phyloP scores from a whole-genome alignment of 192 early-diverging fungal species.

The Coemansia sp. region DNA sequence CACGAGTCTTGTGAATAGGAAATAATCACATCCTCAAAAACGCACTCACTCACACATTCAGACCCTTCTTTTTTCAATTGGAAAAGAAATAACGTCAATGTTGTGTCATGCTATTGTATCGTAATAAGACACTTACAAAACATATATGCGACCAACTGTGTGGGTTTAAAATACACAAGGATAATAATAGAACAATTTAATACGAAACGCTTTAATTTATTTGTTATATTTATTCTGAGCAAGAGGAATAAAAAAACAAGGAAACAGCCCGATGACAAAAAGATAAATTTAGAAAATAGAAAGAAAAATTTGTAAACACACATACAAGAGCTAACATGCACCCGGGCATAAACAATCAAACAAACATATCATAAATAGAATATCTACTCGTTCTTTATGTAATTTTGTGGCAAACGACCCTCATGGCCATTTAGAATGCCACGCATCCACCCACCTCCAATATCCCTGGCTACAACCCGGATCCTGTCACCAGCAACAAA shows the following conservation, averaged over 20 bases:
- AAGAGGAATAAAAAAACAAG: no score
- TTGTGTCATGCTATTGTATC: background rate
- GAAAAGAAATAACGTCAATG: background rate
- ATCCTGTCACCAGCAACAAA: conserved; percentile 31
- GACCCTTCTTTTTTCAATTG: background rate
- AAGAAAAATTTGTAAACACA: background rate
- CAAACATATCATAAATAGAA: no score
- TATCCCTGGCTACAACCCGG: conserved; percentile 26
- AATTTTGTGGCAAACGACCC: conserved; percentile 33
- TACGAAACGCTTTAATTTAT: no score
- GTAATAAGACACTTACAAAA: background rate
- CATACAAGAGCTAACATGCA: background rate
- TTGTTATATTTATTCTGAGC: no score
- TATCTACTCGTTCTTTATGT: conserved; percentile 24
- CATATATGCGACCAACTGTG: background rate
- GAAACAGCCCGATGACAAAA: no score
- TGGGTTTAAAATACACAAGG: background rate
- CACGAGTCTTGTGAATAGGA: no score
- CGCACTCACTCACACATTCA: background rate
- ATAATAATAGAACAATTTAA: background rate
- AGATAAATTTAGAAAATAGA: no score
- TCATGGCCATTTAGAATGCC: conserved; percentile 17
- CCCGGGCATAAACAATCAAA: background rate
- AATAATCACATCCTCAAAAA: no score
- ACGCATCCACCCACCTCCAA: conserved; percentile 39